phyloP scores from a whole-genome alignment of 2,329 filamentous ascomycete species.

The Ophiostoma sp. region DNA sequence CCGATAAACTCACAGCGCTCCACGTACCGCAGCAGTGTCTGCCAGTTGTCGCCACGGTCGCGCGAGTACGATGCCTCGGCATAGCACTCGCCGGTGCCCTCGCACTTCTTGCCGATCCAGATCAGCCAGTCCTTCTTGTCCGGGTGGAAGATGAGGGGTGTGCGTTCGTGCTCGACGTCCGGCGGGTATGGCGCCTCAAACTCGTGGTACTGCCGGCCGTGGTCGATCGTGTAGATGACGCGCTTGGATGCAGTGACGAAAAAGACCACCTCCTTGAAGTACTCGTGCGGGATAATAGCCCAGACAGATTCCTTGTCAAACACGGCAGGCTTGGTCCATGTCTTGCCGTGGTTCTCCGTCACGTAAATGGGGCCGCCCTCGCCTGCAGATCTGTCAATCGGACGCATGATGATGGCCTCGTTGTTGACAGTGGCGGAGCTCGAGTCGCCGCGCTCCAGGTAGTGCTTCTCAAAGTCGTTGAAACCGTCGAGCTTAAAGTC shows the following conservation, averaged over 20 bases:
- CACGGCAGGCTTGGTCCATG: slow-evolving; percentile 60
- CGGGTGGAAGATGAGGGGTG: slow-evolving; percentile 72
- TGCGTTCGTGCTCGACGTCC: slow-evolving; percentile 33
- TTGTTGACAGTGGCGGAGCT: slow-evolving; percentile 53
- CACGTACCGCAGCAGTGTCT: slow-evolving; percentile 66
- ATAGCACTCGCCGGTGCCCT: slow-evolving; percentile 56
- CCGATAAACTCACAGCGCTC: slow-evolving; percentile 83
- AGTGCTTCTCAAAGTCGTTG: slow-evolving; percentile 54
- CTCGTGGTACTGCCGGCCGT: slow-evolving; percentile 65
- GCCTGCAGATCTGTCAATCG: slow-evolving; percentile 45
- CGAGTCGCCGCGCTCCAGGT: slow-evolving; percentile 70
- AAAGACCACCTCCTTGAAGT: slow-evolving; percentile 80
- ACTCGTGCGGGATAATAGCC: slow-evolving; percentile 68
- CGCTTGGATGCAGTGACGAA: slow-evolving; percentile 65
- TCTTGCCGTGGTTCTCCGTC: slow-evolving; percentile 82
- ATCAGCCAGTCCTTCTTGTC: slow-evolving; percentile 84
- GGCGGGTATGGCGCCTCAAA: slow-evolving; percentile 64
- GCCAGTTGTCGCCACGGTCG: slow-evolving; percentile 78
- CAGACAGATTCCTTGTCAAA: slow-evolving; percentile 65
- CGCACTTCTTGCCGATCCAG: slow-evolving; percentile 75
- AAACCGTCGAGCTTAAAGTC: slow-evolving; percentile 54
- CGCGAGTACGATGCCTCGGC: slow-evolving; percentile 68
- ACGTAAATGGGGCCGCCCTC: slow-evolving; percentile 60
- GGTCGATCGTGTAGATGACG: slow-evolving; percentile 76
- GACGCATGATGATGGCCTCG: slow-evolving; percentile 63